Percentiles rank a stretch among this genome's conserved stretches.
These are phyloP conservation scores for Lentinula raphanica DNA, from an alignment of 768 basidiomycete species.

Conservation along the genomic window DNA sequence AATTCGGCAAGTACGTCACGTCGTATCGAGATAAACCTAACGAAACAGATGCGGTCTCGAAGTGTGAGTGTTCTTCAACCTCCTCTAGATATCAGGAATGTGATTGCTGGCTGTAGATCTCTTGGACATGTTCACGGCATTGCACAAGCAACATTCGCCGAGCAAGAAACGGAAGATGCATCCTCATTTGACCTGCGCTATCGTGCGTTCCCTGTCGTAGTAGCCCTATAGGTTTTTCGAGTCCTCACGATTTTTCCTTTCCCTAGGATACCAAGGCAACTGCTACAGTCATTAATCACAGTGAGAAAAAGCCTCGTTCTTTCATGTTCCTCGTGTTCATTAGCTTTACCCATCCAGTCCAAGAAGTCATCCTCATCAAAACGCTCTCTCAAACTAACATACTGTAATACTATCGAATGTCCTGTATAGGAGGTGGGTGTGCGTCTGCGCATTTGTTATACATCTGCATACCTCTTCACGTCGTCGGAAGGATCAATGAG, in stretches of 20 bases:
- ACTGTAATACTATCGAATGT: neutral
- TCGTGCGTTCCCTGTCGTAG: slow-evolving; percentile 31
- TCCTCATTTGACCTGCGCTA: slow-evolving; percentile 53
- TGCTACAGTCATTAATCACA: slow-evolving; percentile 38
- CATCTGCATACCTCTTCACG: too few species aligned
- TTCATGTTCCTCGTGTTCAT: neutral
- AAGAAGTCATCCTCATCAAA: slow-evolving; percentile 8
- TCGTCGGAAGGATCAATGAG: too few species aligned
- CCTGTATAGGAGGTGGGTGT: neutral
- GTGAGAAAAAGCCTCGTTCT: slow-evolving; percentile 26
- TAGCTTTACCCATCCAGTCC: neutral
- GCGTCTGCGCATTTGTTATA: too few species aligned
- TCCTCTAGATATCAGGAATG: neutral
- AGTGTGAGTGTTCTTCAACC: slow-evolving; percentile 35
- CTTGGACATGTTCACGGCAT: slow-evolving; percentile 41
- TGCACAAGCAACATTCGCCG: slow-evolving; percentile 47
- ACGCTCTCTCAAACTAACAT: slow-evolving; percentile 8
- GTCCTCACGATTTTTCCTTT: too few species aligned
- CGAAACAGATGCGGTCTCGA: slow-evolving; percentile 43
- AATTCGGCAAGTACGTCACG: slow-evolving; percentile 51
- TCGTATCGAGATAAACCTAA: slow-evolving; percentile 50
- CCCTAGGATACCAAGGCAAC: slow-evolving; percentile 43
- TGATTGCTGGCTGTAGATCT: slow-evolving; percentile 34
- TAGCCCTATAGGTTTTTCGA: too few species aligned
- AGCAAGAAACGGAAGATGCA: slow-evolving; percentile 40